Conservation (phyloP, 352 stramenopile species). For the Globisporangium camurandrum region DNA sequence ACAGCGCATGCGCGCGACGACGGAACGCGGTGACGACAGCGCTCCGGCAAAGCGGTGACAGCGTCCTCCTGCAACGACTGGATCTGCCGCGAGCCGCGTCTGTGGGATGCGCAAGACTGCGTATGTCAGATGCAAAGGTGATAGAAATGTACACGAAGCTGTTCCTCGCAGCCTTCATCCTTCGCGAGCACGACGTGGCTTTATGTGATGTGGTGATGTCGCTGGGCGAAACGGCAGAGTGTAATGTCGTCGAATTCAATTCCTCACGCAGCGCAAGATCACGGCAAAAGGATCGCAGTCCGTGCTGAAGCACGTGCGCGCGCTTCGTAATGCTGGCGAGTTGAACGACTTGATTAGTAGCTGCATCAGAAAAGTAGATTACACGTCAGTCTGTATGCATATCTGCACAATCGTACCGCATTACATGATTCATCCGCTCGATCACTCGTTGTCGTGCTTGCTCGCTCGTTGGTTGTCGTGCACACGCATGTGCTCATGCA, state of each 20-base stretch:
- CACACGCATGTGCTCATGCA: too few relatives aligned
- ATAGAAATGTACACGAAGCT: not conserved
- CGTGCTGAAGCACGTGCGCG: conserved; percentile 2
- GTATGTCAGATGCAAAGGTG: not conserved
- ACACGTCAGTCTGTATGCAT: too few relatives aligned
- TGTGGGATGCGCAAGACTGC: not conserved
- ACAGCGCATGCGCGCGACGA: not conserved
- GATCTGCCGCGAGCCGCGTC: conserved; percentile 2
- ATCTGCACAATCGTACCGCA: too few relatives aligned
- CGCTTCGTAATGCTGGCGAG: not conserved
- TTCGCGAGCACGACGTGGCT: conserved; percentile 3
- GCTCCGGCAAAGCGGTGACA: not conserved
- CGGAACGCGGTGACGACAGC: not conserved
- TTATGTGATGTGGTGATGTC: not conserved
- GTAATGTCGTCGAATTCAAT: not conserved
- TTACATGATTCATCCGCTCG: too few relatives aligned
- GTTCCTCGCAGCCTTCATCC: not conserved
- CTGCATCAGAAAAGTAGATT: too few relatives aligned
- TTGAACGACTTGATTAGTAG: conserved; percentile 2
- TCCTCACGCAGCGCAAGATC: not conserved
- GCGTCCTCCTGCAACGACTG: conserved; percentile 1
- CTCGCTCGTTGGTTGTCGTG: too few relatives aligned
- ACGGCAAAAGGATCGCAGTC: conserved; percentile 2
- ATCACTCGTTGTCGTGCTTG: too few relatives aligned
- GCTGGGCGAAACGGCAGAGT: conserved; percentile 2